Evolutionary conservation across 345 rosid species (phyloP).

Genomic region (Brassica incana): DNA sequence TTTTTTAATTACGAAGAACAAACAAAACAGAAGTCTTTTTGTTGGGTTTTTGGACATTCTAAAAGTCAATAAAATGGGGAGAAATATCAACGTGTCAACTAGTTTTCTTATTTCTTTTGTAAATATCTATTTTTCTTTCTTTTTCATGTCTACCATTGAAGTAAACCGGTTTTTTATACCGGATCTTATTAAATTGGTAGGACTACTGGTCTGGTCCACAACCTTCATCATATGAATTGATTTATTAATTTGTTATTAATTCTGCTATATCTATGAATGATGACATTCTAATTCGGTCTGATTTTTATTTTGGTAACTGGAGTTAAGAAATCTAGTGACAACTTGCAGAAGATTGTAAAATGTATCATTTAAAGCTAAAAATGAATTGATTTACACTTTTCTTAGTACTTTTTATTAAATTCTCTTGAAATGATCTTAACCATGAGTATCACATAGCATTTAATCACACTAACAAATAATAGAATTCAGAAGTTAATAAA

Average conservation of each 20-base stretch:
- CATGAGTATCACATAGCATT: not conserved
- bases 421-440: not conserved
- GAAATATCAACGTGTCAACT: not conserved
- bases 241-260: not conserved
- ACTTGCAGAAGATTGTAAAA: not conserved
- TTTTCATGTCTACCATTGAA: slow-evolving; percentile 19
- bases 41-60: slow-evolving; percentile 17
- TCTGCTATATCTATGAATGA: not conserved
- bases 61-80: slow-evolving; percentile 28
- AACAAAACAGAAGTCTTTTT: not conserved
- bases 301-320: not conserved
- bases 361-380: not conserved
- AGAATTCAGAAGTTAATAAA: not conserved
- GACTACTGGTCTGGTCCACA: not conserved
- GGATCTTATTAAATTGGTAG: not conserved
- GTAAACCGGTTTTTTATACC: not conserved
- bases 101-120: not conserved
- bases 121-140: not conserved
- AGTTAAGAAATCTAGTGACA: not conserved
- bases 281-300: not conserved
- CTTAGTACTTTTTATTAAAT: too few relatives aligned
- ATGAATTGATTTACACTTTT: not conserved
- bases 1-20: not conserved
- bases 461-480: not conserved
- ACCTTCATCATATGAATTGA: too few relatives aligned